Base-by-base conservation (phyloP, 768 basidiomycete genomes). In the Tylopilus cervinicoccineus region DNA sequence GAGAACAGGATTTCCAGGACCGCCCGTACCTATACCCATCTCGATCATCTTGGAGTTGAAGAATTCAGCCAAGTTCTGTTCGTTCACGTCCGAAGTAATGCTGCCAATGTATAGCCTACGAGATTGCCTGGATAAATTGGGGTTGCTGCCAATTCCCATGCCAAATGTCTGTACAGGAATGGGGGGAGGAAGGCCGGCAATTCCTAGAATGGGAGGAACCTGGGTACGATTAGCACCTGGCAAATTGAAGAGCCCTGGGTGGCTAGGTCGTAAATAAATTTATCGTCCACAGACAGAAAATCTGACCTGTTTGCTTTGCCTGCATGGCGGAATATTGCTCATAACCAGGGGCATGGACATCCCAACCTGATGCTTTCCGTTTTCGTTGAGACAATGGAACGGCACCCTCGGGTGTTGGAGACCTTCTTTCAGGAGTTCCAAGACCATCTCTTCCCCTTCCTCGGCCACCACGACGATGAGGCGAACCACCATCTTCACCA, bases 31-130 rank as follows among this genome's bases (percentile, higher is more conserved):
- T 39, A 94, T 83, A 53, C 77, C 78, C 83, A 90, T 89, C 70
- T 97, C 93, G 33, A 79, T 81, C 93, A 98, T 97, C 72, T 95
- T 93, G 47, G 76, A 72, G 63, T 97, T 97, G 82, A 99, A 97
- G 74, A 97, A 96, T 31, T 92, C 86, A 14, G 84, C 82, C 36
- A 98, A 72, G 62, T 88, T 92, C 58, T 90, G 84, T 66, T 98
- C 96, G 62, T 88, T 97, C 60, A 95, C 89, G 39, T 93, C 89
- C 17, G 88, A 84, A 4, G 93, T 95, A 59, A 99, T 92, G 72
- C 92, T 93, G 54, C 95, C 96, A 56, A 98, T 93, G 65, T 99
- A 99, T 17, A 99, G 77, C 40, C 96, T 81, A 52, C 94, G 89
- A 45, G 91, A 90, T 68, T 99, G 95, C 50, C 94, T 84, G 12